Percentiles rank a stretch among this genome's conserved stretches.
Conservation (phyloP, 805 yeast species). For the Citeromyces matritensis region DNA sequence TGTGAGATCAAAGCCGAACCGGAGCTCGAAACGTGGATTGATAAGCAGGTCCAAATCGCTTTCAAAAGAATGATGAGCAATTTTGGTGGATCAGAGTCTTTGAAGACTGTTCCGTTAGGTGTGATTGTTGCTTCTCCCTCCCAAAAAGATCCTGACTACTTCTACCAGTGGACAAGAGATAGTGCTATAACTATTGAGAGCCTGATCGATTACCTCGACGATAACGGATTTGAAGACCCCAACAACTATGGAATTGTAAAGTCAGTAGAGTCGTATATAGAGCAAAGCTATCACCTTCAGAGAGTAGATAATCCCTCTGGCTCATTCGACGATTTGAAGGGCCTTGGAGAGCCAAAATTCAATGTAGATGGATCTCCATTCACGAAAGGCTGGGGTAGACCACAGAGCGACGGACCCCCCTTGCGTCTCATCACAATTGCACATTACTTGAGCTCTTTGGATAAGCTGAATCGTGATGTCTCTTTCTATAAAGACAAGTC, state of each 20-base stretch:
- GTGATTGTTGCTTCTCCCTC: constrained; percentile 83
- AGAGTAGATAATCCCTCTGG: constrained; percentile 61
- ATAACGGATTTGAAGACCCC: constrained; percentile 13
- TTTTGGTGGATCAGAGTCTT: constrained; percentile 8
- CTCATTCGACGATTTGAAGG: constrained; percentile 27
- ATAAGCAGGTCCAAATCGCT: too few relatives aligned
- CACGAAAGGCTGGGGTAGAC: constrained; percentile 74
- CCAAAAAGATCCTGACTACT: constrained; percentile 55
- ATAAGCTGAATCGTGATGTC: constrained; percentile 13
- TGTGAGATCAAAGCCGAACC: too few relatives aligned
- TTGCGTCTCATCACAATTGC: constrained; percentile 54
- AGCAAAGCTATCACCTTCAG: constrained; percentile 45
- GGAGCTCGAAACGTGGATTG: too few relatives aligned
- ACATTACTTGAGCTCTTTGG: constrained; percentile 32
- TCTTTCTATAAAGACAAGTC: not conserved
- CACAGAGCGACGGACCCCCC: constrained; percentile 93
- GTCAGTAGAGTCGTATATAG: constrained; percentile 45
- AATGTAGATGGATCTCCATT: constrained; percentile 51
- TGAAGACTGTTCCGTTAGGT: constrained; percentile 37
- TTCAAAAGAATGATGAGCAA: constrained; percentile 3
- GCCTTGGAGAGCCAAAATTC: constrained; percentile 88
- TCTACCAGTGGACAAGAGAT: constrained; percentile 84
- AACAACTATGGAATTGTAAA: constrained; percentile 5
- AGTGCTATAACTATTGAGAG: constrained; percentile 69
- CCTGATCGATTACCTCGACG: constrained; percentile 38